Base-by-base conservation (phyloP, 2,329 filamentous ascomycete species). In the Aspergillus puulaauensis region DNA sequence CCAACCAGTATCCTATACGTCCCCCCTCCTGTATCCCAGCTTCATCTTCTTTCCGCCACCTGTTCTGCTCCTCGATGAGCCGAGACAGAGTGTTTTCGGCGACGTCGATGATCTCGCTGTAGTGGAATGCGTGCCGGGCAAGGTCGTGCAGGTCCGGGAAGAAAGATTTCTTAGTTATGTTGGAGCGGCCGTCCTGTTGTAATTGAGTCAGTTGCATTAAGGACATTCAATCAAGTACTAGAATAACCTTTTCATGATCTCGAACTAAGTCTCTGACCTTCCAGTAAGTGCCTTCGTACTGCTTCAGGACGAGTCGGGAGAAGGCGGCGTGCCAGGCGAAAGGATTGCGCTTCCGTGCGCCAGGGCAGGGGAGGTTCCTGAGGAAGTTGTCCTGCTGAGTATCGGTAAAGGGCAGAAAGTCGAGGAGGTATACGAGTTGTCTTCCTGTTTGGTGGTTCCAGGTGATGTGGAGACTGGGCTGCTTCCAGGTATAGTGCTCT, bases 101-200 rank as follows among this genome's bases (percentile, higher is more conserved):
- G 7, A 73, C 66, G 2, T 66, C 63, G n/a, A 74, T 63, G 2
- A 65, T 68, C 56, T 74, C 71, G 8, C 61, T 66, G 2, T 62
- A 64, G 55, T 74, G 70, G n/a, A 70, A 67, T 33, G 64, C 63
- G 54, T 74, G 72, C 11, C 71, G 61, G 7, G 66, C 66, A 35
- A 69, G 63, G 21, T 74, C 67, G 55, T 74, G 70, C 2, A 73
- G 64, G 6, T 57, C 44, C 8, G 59, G 57, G 52, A 69, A 69
- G 2, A 31, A 31, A 0, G 27, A 4, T 3, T 31, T 11, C 9
- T 4, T 31, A 2, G 3, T 31, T 31, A 31, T 11, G 0, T 31
- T 31, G 9, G 9, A 31, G 27, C 27, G 27, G 27, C 27, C 7
- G 8, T 21, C 3, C 27, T 31, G 8, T 9, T 31, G 2, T 31